phyloP scores from a whole-genome alignment of 805 yeast genomes.

The Ogataea naganishii region DNA sequence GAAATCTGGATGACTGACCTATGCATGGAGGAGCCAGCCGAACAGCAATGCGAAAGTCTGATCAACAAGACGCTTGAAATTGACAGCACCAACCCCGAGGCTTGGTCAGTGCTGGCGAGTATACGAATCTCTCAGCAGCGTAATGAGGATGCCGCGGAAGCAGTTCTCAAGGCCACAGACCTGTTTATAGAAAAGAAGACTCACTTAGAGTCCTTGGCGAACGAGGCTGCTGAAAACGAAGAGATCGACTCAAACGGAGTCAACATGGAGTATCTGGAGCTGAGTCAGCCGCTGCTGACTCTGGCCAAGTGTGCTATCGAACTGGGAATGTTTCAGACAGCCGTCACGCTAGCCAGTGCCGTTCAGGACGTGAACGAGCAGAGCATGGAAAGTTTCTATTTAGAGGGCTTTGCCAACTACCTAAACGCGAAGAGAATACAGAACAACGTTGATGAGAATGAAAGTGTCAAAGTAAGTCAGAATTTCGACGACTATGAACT shows the following conservation, averaged over 20 bases:
- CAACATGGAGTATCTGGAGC: constrained; percentile 48
- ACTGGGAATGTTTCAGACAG: constrained; percentile 60
- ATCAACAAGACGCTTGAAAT: constrained; percentile 56
- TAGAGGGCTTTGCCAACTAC: constrained; percentile 71
- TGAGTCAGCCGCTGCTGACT: constrained; percentile 66
- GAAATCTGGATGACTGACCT: constrained; percentile 98
- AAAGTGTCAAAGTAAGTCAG: constrained; percentile 16
- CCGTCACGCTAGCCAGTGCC: constrained; percentile 53
- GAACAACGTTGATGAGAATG: constrained; percentile 9
- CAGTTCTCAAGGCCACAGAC: constrained; percentile 64
- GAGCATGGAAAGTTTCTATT: constrained; percentile 70
- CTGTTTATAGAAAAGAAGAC: constrained; percentile 47
- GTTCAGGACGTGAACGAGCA: constrained; percentile 78
- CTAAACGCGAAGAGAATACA: constrained; percentile 34
- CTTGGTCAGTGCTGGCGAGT: constrained; percentile 75
- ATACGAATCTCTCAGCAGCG: constrained; percentile 84
- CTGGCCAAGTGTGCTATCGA: constrained; percentile 73
- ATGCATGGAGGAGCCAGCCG: constrained; percentile 91
- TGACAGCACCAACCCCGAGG: constrained; percentile 61
- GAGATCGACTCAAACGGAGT: constrained; percentile 32
- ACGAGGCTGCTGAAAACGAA: constrained; percentile 13
- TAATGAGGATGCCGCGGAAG: constrained; percentile 61
- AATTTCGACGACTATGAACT: constrained; percentile 34
- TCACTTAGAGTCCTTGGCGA: constrained; percentile 33
- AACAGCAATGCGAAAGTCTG: constrained; percentile 63